These are phyloP conservation scores for Pulicaria dysenterica DNA, from an alignment of 129 eudicot species.

Conservation along the genomic window DNA sequence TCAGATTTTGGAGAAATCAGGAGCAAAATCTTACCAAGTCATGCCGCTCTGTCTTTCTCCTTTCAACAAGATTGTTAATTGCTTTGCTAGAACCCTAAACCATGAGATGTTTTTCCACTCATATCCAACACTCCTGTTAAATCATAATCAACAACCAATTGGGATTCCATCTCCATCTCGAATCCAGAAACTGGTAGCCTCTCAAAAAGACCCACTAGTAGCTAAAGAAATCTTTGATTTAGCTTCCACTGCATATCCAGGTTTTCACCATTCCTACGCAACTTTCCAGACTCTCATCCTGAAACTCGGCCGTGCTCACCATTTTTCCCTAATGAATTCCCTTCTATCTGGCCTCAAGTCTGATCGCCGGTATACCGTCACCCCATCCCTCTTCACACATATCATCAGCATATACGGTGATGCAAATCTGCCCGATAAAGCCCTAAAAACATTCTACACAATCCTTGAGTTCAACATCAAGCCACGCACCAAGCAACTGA, in stretches of 20 bases:
- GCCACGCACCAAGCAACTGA: constrained; percentile 61
- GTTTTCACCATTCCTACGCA: constrained; percentile 63
- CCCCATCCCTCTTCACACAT: constrained; percentile 65
- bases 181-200: constrained; percentile 59
- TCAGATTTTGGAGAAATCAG: background rate
- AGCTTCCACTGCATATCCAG: constrained; percentile 55
- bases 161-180: constrained; percentile 52
- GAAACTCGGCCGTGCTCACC: constrained; percentile 69
- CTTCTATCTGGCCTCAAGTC: constrained; percentile 48
- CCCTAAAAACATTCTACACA: constrained; percentile 62
- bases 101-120: constrained; percentile 24
- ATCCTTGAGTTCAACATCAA: constrained; percentile 63
- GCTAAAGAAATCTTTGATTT: constrained; percentile 81
- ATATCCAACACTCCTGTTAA: constrained; percentile 12
- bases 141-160: constrained; percentile 15
- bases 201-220: constrained; percentile 77
- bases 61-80: constrained; percentile 22
- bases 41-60: constrained; percentile 21
- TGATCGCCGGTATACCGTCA: constrained; percentile 33
- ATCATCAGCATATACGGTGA: constrained; percentile 70
- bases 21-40: background rate
- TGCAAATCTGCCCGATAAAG: constrained; percentile 63
- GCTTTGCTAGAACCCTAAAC: constrained; percentile 30
- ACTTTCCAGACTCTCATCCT: constrained; percentile 62
- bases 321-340: constrained; percentile 59